Evolutionary conservation across 1,139 yeast genomes (phyloP).

Genomic region (Suhomyces bokatorum): DNA sequence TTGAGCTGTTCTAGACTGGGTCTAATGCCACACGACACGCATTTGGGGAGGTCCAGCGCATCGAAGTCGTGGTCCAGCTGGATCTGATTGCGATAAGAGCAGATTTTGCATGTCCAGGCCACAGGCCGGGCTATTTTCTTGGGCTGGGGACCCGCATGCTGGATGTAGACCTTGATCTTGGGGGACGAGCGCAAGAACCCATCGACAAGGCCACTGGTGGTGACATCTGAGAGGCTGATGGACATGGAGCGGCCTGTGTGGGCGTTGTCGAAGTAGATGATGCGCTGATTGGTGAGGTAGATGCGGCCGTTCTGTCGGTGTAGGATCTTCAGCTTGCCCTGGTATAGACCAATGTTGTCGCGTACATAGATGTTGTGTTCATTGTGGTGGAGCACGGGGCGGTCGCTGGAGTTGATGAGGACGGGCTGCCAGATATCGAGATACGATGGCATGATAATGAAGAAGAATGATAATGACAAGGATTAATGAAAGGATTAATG

Average conservation of each 20-base stretch:
- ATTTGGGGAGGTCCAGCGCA: slow-evolving; percentile 48
- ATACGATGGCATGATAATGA: slow-evolving; percentile 16
- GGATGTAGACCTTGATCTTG: slow-evolving; percentile 51
- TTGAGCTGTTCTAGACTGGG: slow-evolving; percentile 10
- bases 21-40: slow-evolving; percentile 76
- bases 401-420: slow-evolving; percentile 43
- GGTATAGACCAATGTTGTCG: slow-evolving; percentile 66
- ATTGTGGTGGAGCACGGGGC: slow-evolving; percentile 43
- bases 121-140: neutral
- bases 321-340: slow-evolving; percentile 63
- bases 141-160: slow-evolving; percentile 11
- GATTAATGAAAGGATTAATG: no score
- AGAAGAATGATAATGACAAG: no score
- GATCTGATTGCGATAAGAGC: slow-evolving; percentile 65
- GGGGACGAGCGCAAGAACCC: slow-evolving; percentile 81
- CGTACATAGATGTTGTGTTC: slow-evolving; percentile 50
- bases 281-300: slow-evolving; percentile 70
- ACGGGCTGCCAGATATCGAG: slow-evolving; percentile 38
- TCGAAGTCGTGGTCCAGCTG: slow-evolving; percentile 34
- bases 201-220: slow-evolving; percentile 47
- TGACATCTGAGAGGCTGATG: slow-evolving; percentile 50
- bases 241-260: slow-evolving; percentile 48
- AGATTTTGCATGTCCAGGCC: slow-evolving; percentile 80
- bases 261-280: slow-evolving; percentile 68
- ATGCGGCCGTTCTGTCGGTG: slow-evolving; percentile 74